Conservation (phyloP, 345 rosid genomes). For the Pseudoturritis turrita region DNA sequence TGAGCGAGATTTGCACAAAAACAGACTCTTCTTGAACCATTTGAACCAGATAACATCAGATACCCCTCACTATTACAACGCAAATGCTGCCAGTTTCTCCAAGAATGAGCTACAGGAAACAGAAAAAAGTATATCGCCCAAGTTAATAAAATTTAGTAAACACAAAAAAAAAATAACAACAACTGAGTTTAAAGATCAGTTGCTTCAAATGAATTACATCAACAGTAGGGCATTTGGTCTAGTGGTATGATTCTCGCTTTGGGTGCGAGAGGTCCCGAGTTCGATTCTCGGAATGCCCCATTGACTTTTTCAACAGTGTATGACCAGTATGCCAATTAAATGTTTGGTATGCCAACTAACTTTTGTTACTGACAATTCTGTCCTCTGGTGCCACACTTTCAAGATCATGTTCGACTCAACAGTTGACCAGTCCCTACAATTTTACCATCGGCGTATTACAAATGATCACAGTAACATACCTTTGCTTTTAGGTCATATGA, state of each 20-base stretch:
- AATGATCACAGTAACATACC: not conserved
- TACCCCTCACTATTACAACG: not conserved
- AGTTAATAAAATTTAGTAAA: not conserved
- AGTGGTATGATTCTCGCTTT: constrained; percentile 94
- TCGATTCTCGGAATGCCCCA: constrained; percentile 73
- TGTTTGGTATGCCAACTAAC: not conserved
- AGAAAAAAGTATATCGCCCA: not conserved
- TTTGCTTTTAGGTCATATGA: not conserved
- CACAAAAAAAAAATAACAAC: not conserved
- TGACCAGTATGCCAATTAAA: no score
- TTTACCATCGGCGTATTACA: not conserved
- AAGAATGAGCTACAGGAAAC: not conserved
- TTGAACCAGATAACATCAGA: not conserved
- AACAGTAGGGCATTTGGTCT: constrained; percentile 61
- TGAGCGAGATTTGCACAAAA: not conserved
- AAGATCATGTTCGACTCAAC: no score
- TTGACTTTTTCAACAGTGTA: not conserved
- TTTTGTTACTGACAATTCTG: not conserved
- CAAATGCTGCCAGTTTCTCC: not conserved
- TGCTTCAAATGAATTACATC: constrained; percentile 2
- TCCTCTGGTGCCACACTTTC: no score
- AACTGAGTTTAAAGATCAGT: not conserved
- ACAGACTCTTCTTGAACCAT: not conserved
- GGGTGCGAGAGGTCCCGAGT: constrained; percentile 93
- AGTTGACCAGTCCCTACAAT: not conserved